phyloP scores from a whole-genome alignment of 2,329 filamentous ascomycete species.

The Cucurbitaria berberidis region DNA sequence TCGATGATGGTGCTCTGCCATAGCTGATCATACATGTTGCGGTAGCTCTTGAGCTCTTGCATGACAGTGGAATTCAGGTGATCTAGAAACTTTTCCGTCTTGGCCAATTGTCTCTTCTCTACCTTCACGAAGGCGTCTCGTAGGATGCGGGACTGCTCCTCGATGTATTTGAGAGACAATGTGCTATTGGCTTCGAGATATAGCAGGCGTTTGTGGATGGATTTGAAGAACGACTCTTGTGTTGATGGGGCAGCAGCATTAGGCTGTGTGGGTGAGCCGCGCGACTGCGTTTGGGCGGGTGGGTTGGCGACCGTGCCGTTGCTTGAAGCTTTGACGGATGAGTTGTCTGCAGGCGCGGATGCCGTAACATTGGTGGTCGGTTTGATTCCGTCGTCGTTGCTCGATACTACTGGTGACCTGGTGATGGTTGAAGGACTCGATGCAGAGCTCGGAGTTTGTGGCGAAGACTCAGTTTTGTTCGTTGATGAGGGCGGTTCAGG shows the following conservation, averaged over 20 bases:
- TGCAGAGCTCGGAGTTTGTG: constrained; percentile 9
- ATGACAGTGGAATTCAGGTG: constrained; percentile 88
- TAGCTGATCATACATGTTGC: constrained; percentile 90
- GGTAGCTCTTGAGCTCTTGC: constrained; percentile 64
- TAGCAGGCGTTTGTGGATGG: constrained; percentile 89
- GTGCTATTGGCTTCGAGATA: constrained; percentile 92
- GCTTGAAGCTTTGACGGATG: constrained; percentile 17
- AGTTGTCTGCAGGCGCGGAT: constrained; percentile 10
- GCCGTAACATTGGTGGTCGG: constrained; percentile 16
- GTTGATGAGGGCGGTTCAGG: constrained; percentile 1
- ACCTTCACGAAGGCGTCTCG: constrained; percentile 85
- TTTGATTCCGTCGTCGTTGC: constrained; percentile 13
- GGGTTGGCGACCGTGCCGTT: constrained; percentile 27
- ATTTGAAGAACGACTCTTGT: constrained; percentile 98
- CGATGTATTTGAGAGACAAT: constrained; percentile 91
- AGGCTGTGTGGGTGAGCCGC: constrained; percentile 53
- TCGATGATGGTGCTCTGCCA: constrained; percentile 96
- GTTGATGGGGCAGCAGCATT: constrained; percentile 74
- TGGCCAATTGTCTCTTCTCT: constrained; percentile 85
- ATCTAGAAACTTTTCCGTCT: constrained; percentile 80
- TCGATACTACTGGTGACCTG: constrained; percentile 9
- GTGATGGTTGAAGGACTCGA: constrained; percentile 4
- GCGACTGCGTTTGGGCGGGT: constrained; percentile 24
- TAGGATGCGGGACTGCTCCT: constrained; percentile 90
- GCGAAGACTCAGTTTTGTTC: background rate